Evolutionary conservation across 305 asterid species (phyloP).

Genomic region (Fraxinus ornus): DNA sequence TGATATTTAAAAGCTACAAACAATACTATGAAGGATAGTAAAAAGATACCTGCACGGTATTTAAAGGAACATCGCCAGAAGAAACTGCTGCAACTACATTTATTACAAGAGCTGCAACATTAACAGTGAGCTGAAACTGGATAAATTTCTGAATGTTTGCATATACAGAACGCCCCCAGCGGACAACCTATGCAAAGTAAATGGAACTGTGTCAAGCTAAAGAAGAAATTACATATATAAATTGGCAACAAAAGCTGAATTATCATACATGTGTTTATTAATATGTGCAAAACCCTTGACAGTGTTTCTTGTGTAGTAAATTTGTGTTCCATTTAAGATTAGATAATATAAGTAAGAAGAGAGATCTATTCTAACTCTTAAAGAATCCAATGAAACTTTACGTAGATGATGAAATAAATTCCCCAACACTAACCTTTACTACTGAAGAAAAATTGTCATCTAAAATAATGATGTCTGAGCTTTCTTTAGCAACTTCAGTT

Average conservation of each 20-base stretch:
- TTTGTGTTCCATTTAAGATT: background rate
- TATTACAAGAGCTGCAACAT: constrained; percentile 86
- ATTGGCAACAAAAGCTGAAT: background rate
- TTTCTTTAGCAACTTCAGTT: constrained; percentile 96
- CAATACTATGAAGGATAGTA: constrained; percentile 6
- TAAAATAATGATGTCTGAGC: constrained; percentile 91
- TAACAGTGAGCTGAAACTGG: constrained; percentile 98
- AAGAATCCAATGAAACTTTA: constrained; percentile 4
- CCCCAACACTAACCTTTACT: constrained; percentile 60
- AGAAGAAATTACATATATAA: background rate
- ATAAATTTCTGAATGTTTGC: constrained; percentile 94
- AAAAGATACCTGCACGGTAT: constrained; percentile 77
- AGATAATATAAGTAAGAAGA: background rate
- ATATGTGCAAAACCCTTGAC: background rate
- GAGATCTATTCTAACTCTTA: background rate
- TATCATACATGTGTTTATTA: background rate
- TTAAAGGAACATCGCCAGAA: constrained; percentile 88
- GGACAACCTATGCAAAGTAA: constrained; percentile 68
- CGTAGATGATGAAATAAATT: constrained; percentile 6
- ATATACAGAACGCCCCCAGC: constrained; percentile 97
- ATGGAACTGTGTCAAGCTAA: background rate
- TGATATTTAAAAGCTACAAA: background rate
- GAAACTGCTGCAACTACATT: constrained; percentile 89
- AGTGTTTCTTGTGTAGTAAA: background rate
- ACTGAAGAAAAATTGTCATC: constrained; percentile 94